These are phyloP conservation scores for Nannizzia gypsea DNA, from an alignment of 2,329 filamentous ascomycete genomes.

Conservation along the genomic window DNA sequence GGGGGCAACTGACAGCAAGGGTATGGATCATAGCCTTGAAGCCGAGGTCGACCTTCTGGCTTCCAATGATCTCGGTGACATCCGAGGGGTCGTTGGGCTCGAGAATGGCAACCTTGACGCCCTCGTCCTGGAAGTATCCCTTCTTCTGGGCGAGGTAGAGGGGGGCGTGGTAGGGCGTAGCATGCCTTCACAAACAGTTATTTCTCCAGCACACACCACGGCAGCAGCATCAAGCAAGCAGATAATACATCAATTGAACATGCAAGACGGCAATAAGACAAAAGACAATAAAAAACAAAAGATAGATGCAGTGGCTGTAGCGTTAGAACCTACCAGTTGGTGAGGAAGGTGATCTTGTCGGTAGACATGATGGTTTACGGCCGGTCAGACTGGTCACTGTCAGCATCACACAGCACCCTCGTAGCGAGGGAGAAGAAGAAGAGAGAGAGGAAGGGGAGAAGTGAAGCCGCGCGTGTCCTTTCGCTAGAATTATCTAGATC, in stretches of 20 bases:
- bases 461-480: slow-evolving; percentile 66
- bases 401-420: slow-evolving; percentile 20
- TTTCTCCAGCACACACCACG: not conserved
- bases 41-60: slow-evolving; percentile 62
- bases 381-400: slow-evolving; percentile 23
- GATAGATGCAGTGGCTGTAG: slow-evolving; percentile 8
- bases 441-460: slow-evolving; percentile 16
- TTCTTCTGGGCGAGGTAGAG: slow-evolving; percentile 66
- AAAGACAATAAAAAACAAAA: no score
- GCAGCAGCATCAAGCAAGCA: slow-evolving; percentile 7
- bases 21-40: slow-evolving; percentile 82
- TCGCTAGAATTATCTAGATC: slow-evolving; percentile 81
- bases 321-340: slow-evolving; percentile 55
- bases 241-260: not conserved
- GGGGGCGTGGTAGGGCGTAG: slow-evolving; percentile 68
- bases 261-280: not conserved
- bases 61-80: slow-evolving; percentile 71
- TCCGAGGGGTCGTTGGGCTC: slow-evolving; percentile 72
- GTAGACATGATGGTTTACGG: slow-evolving; percentile 52
- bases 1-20: slow-evolving; percentile 45
- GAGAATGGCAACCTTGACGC: slow-evolving; percentile 63
- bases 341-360: slow-evolving; percentile 75
- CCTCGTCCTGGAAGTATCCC: slow-evolving; percentile 62
- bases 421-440: slow-evolving; percentile 23
- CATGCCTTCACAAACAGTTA: slow-evolving; percentile 49